Conservation (phyloP, 1,139 yeast species). For the Saccharomyces hybrid region DNA sequence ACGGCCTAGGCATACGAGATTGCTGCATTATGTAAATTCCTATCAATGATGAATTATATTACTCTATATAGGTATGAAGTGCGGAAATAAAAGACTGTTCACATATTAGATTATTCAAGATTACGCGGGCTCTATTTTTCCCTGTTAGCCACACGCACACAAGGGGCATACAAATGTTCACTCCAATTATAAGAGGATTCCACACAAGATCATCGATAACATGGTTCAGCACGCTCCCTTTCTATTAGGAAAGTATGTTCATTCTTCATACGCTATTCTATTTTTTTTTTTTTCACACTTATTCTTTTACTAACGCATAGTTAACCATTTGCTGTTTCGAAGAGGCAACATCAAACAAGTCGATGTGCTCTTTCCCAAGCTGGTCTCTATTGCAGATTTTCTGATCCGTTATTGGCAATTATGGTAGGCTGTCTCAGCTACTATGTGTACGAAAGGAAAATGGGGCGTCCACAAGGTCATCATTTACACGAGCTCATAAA, state of each 20-base stretch:
- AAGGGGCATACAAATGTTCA: background rate
- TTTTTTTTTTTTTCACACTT: background rate
- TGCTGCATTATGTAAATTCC: slow-evolving; percentile 35
- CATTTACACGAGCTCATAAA: slow-evolving; percentile 42
- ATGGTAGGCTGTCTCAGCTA: slow-evolving; percentile 50
- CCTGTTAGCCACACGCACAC: background rate
- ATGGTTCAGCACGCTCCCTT: slow-evolving; percentile 2
- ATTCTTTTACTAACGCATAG: background rate
- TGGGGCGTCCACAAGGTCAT: slow-evolving; percentile 49
- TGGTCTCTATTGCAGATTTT: background rate
- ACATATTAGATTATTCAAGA: background rate
- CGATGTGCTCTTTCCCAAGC: background rate
- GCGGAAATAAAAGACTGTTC: background rate
- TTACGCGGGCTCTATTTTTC: background rate
- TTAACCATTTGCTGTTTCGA: background rate
- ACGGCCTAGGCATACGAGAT: slow-evolving; percentile 69
- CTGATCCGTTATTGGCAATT: slow-evolving; percentile 53
- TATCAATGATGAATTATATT: background rate
- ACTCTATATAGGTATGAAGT: background rate
- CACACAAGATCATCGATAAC: background rate
- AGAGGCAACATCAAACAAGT: background rate
- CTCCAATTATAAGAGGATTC: background rate
- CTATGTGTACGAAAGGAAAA: slow-evolving; percentile 49
- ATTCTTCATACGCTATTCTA: background rate
- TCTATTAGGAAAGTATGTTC: slow-evolving; percentile 4